Base-by-base conservation (phyloP, 2,329 filamentous ascomycete genomes). In the Aspergillus sp. region DNA sequence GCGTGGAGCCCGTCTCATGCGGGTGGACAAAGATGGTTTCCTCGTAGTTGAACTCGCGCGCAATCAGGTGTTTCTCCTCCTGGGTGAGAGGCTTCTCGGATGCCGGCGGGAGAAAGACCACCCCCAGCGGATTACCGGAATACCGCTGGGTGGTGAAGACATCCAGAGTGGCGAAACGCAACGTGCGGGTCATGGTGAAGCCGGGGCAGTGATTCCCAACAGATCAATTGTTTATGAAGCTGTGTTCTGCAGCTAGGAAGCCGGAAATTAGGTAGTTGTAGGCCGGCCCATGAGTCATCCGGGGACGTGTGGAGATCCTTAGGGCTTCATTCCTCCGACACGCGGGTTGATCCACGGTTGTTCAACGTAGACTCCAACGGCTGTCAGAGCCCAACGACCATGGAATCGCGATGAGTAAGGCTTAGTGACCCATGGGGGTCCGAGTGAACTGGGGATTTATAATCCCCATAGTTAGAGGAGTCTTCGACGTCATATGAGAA, bases 31-130 rank as follows among this genome's bases (percentile, higher is more conserved):
- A 83, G 20, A 82, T 78, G 0, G 79, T 82, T 58, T 85, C 82
- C 1, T 80, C 82, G 34, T 81, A 71, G 58, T 83, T 83, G 71
- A 84, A 84, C 57, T 84, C 82, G 29, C 70, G 66, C 4, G 81
- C 79, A 51, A 85, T 78, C 42, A 61, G 64, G 62, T 82, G 81
- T 62, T 83, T 81, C 56, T 79, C 73, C 32, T 68, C 66, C 49
- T 81, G 79, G 10, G 69, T 75, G 41, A 70, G 49, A 42, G 62
- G 55, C 3, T 75, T 73, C 13, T 58, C 42, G n/a, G 50, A 20
- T 10, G 20, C 19, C 9, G 60, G 31, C 10, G 68, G 63, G 11
- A 84, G 67, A 38, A 74, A 70, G 55, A 84, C 75, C n/a, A 84
- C 73, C n/a, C 76, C 81, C 1, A 85, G 70, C 2, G 78, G 81